Evolutionary conservation across 306 rosid species (phyloP), one percentile per base, ranked within the genome.

Genomic region (Senna siamea): DNA sequence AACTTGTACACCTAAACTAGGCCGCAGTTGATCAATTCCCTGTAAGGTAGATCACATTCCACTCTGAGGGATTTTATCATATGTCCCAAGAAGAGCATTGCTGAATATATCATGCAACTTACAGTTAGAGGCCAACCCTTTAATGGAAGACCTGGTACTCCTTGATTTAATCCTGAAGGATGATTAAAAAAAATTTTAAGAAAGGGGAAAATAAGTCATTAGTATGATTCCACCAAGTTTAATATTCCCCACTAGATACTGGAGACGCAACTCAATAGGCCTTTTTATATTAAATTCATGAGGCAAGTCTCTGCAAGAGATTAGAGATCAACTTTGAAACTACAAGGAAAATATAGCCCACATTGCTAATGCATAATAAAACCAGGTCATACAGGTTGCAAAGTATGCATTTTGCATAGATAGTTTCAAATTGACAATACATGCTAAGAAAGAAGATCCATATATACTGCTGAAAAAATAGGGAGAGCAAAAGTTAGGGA

Each of bases 71-170:
- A 51, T 62, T 73, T 73, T 20, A 68, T 80, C 52, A 67, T 38
- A n/a, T 59, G 57, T 48, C 0, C 54, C 44, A 65, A 53, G 74
- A 51, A 56, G 34, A 47, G 19, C 14, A 52, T 23, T 52, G 9
- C 44, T 7, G 58, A 78, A 50, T 59, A 79, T 37, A 63, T 53
- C 41, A 66, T 73, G 70, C 65, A 83, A 89, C 98, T 89, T 87
- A 93, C 98, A 69, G 93, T 83, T 76, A 93, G 84, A 41, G 98
- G 98, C 96, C 96, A 93, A 23, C 98, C 98, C 88, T 89, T 93
- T 61, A 90, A 19, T 13, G 93, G 92, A 77, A 89, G 89, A 81
- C 88, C 76, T 44, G 88, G 71, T 47, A 89, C 91, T 30, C 92
- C 97, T 81, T 87, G 82, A 77, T 77, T 90, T 77, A 89, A 67